A percentile compares a stretch with the other conserved stretches of the same genome.
Evolutionary conservation across 495 filamentous ascomycete genomes (phyloP).

Genomic region (Penicillium ochrochloron): DNA sequence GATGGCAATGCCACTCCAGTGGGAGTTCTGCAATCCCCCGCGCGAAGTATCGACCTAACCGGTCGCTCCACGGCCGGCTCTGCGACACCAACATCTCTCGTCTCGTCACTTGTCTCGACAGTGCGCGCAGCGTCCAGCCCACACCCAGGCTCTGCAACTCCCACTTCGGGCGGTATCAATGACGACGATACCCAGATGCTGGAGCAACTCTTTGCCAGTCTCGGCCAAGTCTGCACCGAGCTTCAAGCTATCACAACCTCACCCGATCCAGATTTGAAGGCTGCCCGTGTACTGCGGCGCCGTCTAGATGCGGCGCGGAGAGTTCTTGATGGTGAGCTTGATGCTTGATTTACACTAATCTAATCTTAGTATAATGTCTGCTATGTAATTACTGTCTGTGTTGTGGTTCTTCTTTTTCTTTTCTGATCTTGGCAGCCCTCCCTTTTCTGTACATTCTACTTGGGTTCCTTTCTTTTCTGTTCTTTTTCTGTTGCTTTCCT

Average conservation of each 20-base stretch:
- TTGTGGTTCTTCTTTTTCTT: slow-evolving; percentile 8
- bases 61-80: slow-evolving; percentile 36
- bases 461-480: slow-evolving; percentile 20
- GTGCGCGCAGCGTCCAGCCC: slow-evolving; percentile 47
- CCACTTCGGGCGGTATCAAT: slow-evolving; percentile 49
- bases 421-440: slow-evolving; percentile 14
- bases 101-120: slow-evolving; percentile 44
- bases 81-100: slow-evolving; percentile 46
- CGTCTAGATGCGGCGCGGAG: slow-evolving; percentile 74
- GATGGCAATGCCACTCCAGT: slow-evolving; percentile 13
- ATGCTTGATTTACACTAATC: slow-evolving; percentile 34
- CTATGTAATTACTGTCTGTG: slow-evolving; percentile 8
- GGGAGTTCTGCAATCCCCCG: slow-evolving; percentile 6
- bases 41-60: slow-evolving; percentile 10
- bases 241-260: slow-evolving; percentile 62
- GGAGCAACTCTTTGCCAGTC: slow-evolving; percentile 73
- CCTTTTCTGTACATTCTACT: slow-evolving; percentile 26
- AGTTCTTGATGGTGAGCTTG: slow-evolving; percentile 68
- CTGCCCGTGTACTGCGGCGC: slow-evolving; percentile 65
- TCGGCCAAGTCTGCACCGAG: slow-evolving; percentile 69
- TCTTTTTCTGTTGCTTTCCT: slow-evolving; percentile 13
- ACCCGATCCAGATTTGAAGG: slow-evolving; percentile 56
- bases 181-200: slow-evolving; percentile 75
- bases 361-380: slow-evolving; percentile 1
- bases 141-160: slow-evolving; percentile 39